Base-by-base conservation (phyloP, 805 yeast genomes). In the Saturnispora zaruensis region DNA sequence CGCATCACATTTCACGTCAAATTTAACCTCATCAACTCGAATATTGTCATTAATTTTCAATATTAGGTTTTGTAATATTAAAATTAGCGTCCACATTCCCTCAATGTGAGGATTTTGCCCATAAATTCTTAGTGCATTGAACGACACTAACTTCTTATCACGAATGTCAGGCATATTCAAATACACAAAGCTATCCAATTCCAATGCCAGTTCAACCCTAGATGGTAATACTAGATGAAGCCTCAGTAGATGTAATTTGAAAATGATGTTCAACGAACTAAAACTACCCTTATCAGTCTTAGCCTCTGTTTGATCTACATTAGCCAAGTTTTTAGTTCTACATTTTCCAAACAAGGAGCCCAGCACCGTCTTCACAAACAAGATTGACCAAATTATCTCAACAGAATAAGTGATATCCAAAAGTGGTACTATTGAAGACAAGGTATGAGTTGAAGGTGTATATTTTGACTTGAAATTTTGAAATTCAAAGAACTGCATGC, bases 321-420 rank as follows among this genome's bases (percentile, higher is more conserved):
- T 14, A 16, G 8, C 2, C 16, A 6, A 3, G 14, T 32, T 11
- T 20, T 41, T 28, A 14, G 14, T 23, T 28, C 50, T 44, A 18
- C 40, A 26, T 16, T 41, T 36, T 8, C 48, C 51, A 8, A 16
- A 40, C 3, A 52, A 13, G 11, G 53, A 45, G 16, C 24, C 32
- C 9, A 55, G 41, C 5, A 55, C 42, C 1, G 58, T 49, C 38
- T 51, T 52, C 3, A 65, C 57, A 55, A 66, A 66, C 25, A 64
- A 30, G 1, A 61, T 6, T 2, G 64, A 53, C 70, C 70, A 66
- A 18, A 65, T 40, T 4, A 57, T 58, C 45, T 66, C 69, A n/a
- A 61, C 58, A 3, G 68, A 62, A 3, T 66, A 16, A 1, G 45
- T 46, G 1, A 53, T 42, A 41, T 66, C 67, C 9, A 66, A 43